Conservation (phyloP, 306 rosid genomes). For the Quercus dentata region DNA sequence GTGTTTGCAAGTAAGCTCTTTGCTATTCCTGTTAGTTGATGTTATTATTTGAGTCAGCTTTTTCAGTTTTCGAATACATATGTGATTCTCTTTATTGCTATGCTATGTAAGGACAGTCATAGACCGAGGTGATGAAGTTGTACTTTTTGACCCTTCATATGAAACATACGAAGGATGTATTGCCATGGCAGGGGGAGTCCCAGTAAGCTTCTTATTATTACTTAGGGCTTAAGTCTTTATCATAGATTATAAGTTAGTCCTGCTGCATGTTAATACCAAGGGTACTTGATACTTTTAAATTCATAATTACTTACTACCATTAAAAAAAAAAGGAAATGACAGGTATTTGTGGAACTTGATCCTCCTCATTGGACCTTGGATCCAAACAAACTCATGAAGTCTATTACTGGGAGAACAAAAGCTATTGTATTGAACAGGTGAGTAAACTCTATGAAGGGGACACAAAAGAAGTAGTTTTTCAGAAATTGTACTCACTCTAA, state of each 20-base stretch:
- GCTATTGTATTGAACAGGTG: slow-evolving; percentile 80
- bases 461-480: neutral
- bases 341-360: slow-evolving; percentile 71
- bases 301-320: slow-evolving; percentile 8
- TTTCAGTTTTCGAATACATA: neutral
- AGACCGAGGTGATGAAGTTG: slow-evolving; percentile 75
- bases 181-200: slow-evolving; percentile 71
- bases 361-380: slow-evolving; percentile 83
- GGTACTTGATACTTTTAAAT: neutral
- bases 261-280: neutral
- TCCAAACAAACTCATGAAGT: slow-evolving; percentile 47
- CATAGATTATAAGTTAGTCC: neutral
- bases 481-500: neutral
- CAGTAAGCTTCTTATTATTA: slow-evolving; percentile 44
- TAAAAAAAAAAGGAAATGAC: slow-evolving; percentile 19
- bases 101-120: slow-evolving; percentile 52
- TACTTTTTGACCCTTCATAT: slow-evolving; percentile 65
- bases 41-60: neutral
- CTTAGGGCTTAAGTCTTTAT: neutral
- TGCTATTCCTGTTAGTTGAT: neutral
- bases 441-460: slow-evolving; percentile 17
- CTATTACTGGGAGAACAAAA: slow-evolving; percentile 70
- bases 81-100: neutral
- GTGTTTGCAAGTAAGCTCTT: slow-evolving; percentile 53
- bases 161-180: slow-evolving; percentile 66